phyloP scores from a whole-genome alignment of 108 stramenopile genomes.

The Asterionellopsis glacialis region DNA sequence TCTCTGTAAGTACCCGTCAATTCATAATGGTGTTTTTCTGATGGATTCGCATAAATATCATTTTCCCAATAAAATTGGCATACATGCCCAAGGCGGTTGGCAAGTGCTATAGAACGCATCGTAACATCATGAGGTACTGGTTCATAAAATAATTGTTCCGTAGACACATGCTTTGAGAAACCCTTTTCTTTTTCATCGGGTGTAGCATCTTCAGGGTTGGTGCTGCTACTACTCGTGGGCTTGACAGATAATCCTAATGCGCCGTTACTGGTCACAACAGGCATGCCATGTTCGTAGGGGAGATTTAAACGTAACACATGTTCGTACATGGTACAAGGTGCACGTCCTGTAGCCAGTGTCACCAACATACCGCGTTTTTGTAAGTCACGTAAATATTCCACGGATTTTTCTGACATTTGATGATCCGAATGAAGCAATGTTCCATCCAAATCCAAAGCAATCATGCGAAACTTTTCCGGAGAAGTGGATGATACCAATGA shows the following conservation, averaged over 20 bases:
- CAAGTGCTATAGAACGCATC: slow-evolving; percentile 25
- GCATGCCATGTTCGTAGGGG: slow-evolving; percentile 10
- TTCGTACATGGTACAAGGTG: too few relatives aligned
- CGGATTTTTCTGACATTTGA: slow-evolving; percentile 30
- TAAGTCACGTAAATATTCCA: slow-evolving; percentile 39
- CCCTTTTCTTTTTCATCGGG: slow-evolving; percentile 7
- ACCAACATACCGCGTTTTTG: not conserved
- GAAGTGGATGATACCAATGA: too few relatives aligned
- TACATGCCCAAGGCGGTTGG: slow-evolving; percentile 33
- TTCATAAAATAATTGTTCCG: not conserved
- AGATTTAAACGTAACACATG: too few relatives aligned
- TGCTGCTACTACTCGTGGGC: too few relatives aligned
- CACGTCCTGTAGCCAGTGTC: too few relatives aligned
- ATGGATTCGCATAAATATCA: slow-evolving; percentile 44
- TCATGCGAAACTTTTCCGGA: slow-evolving; percentile 20
- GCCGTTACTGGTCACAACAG: slow-evolving; percentile 56
- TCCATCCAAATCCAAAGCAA: slow-evolving; percentile 64
- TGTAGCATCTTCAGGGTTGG: not conserved
- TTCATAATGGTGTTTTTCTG: slow-evolving; percentile 19
- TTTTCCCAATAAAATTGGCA: slow-evolving; percentile 56
- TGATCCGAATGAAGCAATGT: slow-evolving; percentile 42
- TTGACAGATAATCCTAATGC: slow-evolving; percentile 31
- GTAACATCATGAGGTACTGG: too few relatives aligned
- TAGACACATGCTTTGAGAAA: slow-evolving; percentile 11
- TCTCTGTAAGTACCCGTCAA: slow-evolving; percentile 34